phyloP scores from a whole-genome alignment of 176 grass and related monocot species.

The Chloris gayana region DNA sequence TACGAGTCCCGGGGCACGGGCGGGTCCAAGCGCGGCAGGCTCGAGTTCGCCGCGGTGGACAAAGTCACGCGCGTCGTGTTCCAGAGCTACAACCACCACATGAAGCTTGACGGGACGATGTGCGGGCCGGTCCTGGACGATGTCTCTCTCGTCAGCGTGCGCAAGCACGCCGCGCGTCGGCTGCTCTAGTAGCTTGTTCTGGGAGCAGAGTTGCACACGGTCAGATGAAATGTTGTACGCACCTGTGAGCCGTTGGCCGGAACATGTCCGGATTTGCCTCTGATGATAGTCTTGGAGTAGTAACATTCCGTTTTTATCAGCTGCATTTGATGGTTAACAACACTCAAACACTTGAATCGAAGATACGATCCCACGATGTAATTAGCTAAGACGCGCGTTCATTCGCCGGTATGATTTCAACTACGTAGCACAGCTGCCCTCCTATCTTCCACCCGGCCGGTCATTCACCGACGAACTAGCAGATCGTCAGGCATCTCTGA shows the following conservation, averaged over 20 bases:
- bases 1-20: not conserved
- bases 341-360: not conserved
- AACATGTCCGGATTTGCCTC: not conserved
- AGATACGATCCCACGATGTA: not conserved
- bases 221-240: not conserved
- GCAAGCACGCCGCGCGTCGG: not conserved
- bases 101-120: not conserved
- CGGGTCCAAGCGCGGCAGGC: not conserved
- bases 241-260: not conserved
- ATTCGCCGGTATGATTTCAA: not conserved
- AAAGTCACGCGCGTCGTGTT: not conserved
- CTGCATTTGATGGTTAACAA: not conserved
- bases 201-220: not conserved
- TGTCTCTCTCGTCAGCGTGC: not conserved
- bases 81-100: constrained; percentile 5
- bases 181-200: not conserved
- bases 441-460: not conserved
- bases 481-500: not conserved
- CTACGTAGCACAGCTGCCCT: not conserved
- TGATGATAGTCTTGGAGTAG: not conserved
- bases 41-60: not conserved
- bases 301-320: not conserved
- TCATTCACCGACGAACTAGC: not conserved
- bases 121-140: not conserved
- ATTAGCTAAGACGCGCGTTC: not conserved